These are phyloP conservation scores for Tilletiopsis washingtonensis DNA, from an alignment of 1,284 basidiomycete species.

Conservation along the genomic window DNA sequence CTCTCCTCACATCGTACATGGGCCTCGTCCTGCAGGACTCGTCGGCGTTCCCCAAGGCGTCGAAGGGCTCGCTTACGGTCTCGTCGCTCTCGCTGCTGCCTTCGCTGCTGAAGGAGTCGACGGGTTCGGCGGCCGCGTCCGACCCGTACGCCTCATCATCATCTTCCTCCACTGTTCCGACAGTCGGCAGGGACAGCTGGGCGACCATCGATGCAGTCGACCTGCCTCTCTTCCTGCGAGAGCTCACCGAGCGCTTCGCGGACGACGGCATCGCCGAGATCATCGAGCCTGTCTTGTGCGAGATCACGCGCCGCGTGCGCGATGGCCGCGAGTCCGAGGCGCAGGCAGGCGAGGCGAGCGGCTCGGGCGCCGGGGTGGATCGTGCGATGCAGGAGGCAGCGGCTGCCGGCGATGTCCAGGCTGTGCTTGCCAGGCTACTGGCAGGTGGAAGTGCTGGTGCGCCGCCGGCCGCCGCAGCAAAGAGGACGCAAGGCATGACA, in stretches of 20 bases:
- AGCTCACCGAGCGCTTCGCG: constrained; percentile 50
- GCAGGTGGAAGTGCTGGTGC: constrained; percentile 8
- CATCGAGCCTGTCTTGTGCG: constrained; percentile 48
- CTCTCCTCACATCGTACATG: constrained; percentile 75
- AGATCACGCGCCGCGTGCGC: constrained; percentile 32
- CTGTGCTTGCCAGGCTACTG: constrained; percentile 33
- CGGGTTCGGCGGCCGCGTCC: neutral
- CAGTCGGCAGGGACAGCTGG: constrained; percentile 19
- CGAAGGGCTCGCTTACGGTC: constrained; percentile 21
- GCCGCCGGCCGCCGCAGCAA: constrained; percentile 1
- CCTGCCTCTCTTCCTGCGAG: constrained; percentile 50
- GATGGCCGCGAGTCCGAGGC: constrained; percentile 16
- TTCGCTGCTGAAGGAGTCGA: constrained; percentile 17
- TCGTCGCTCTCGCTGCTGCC: constrained; percentile 58
- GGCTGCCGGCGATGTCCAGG: constrained; percentile 27
- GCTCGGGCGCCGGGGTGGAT: neutral
- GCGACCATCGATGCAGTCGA: constrained; percentile 47
- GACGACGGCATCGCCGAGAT: constrained; percentile 50
- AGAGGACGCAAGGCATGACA: constrained; percentile 35
- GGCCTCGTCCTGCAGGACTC: constrained; percentile 85
- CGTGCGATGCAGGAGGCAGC: constrained; percentile 13
- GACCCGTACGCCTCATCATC: constrained; percentile 49
- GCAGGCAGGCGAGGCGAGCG: neutral
- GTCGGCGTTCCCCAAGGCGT: constrained; percentile 65
- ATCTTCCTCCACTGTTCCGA: neutral